phyloP scores from a whole-genome alignment of 169 alveolate genomes.

The Babesia ovis region DNA sequence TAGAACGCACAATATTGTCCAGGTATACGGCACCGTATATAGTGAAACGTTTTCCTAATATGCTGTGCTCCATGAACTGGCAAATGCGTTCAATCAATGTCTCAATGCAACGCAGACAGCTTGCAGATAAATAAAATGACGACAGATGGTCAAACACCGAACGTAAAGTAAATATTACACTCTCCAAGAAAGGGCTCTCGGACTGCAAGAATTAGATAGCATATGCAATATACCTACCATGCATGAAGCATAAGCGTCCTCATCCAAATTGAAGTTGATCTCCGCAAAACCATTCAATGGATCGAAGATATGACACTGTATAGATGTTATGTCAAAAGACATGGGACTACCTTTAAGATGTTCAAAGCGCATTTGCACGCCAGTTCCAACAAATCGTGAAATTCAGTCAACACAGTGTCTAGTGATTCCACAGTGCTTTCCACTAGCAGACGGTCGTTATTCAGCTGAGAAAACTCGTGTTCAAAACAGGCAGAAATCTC shows the following conservation, averaged over 20 bases:
- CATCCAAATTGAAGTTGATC: slow-evolving; percentile 44
- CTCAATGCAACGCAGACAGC: slow-evolving; percentile 33
- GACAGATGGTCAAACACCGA: slow-evolving; percentile 41
- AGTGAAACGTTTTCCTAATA: slow-evolving; percentile 40
- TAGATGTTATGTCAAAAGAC: neutral
- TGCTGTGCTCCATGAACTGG: slow-evolving; percentile 47
- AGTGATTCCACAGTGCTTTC: slow-evolving; percentile 55
- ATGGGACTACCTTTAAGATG: slow-evolving; percentile 41
- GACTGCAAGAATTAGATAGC: neutral
- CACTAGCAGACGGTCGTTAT: slow-evolving; percentile 25
- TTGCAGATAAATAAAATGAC: slow-evolving; percentile 28
- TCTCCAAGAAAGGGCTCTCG: slow-evolving; percentile 49
- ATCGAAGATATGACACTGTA: slow-evolving; percentile 45
- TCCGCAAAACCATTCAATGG: slow-evolving; percentile 32
- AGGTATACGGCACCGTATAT: slow-evolving; percentile 66
- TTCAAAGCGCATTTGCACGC: slow-evolving; percentile 42
- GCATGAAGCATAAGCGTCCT: slow-evolving; percentile 36
- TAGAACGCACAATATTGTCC: slow-evolving; percentile 50
- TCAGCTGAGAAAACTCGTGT: slow-evolving; percentile 29
- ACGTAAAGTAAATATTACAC: slow-evolving; percentile 14
- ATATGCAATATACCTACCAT: neutral
- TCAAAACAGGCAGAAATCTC: slow-evolving; percentile 50
- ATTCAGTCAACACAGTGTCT: slow-evolving; percentile 40
- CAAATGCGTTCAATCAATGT: slow-evolving; percentile 50
- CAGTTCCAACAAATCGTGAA: slow-evolving; percentile 33